phyloP scores from a whole-genome alignment of 305 asterid species.

The Ruellia speciosa region DNA sequence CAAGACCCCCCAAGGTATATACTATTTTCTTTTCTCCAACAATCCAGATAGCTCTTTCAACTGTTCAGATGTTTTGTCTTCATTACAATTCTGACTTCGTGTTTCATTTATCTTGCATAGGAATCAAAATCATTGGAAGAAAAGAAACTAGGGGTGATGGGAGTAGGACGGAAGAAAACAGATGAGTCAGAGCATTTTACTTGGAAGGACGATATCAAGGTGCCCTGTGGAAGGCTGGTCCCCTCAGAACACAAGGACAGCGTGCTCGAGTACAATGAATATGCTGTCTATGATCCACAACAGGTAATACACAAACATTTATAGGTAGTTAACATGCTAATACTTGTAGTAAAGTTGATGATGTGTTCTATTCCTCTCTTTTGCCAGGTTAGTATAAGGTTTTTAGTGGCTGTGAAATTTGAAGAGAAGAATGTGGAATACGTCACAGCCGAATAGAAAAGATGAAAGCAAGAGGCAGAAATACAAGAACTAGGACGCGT shows the following conservation, averaged over 20 bases:
- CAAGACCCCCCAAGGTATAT: conserved; percentile 51
- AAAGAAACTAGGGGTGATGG: conserved; percentile 56
- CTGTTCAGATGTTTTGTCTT: too few relatives aligned
- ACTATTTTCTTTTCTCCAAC: not conserved
- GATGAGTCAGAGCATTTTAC: conserved; percentile 66
- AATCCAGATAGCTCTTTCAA: too few relatives aligned
- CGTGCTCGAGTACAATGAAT: conserved; percentile 62
- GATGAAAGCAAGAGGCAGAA: not conserved
- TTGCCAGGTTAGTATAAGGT: conserved; percentile 45
- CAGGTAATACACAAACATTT: conserved; percentile 33
- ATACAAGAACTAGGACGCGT: not conserved
- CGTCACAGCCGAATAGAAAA: not conserved
- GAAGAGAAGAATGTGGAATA: conserved; percentile 7
- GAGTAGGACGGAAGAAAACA: conserved; percentile 56
- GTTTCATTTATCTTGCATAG: conserved; percentile 18
- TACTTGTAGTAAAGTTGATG: not conserved
- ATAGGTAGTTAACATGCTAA: not conserved
- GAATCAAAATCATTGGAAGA: conserved; percentile 47
- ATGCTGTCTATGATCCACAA: conserved; percentile 71
- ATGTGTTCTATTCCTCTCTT: not conserved
- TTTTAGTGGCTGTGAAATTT: conserved; percentile 13
- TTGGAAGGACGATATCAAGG: conserved; percentile 71
- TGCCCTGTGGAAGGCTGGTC: conserved; percentile 65
- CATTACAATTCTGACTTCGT: too few relatives aligned
- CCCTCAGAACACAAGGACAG: conserved; percentile 58